These are phyloP conservation scores for Myriosclerotinia curreyana DNA, from an alignment of 2,329 filamentous ascomycete species.

Conservation along the genomic window DNA sequence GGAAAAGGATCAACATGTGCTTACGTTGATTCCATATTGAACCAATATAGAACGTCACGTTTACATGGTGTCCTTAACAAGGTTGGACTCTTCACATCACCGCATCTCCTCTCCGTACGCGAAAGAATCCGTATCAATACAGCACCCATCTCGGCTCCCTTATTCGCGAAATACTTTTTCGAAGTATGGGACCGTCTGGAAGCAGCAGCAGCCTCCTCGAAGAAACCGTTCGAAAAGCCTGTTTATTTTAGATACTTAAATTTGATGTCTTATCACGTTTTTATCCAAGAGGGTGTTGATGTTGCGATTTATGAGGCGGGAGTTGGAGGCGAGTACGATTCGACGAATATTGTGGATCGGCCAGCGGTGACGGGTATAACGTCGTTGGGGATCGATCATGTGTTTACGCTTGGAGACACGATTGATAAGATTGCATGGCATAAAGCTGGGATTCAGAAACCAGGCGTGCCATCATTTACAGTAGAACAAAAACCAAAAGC, in stretches of 20 bases:
- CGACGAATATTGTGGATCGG: slow-evolving; percentile 61
- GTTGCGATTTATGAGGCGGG: slow-evolving; percentile 64
- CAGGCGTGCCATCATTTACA: slow-evolving; percentile 55
- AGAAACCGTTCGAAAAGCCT: slow-evolving; percentile 43
- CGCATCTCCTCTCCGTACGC: slow-evolving; percentile 64
- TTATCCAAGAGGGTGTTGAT: slow-evolving; percentile 60
- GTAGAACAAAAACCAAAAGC: slow-evolving; percentile 50
- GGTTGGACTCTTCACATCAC: slow-evolving; percentile 65
- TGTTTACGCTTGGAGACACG: slow-evolving; percentile 59
- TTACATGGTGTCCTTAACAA: slow-evolving; percentile 33
- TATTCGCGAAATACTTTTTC: slow-evolving; percentile 66
- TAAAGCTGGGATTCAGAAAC: slow-evolving; percentile 69
- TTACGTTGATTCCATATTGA: slow-evolving; percentile 62
- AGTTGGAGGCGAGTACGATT: slow-evolving; percentile 65
- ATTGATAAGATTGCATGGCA: slow-evolving; percentile 69
- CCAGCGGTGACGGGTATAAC: slow-evolving; percentile 61
- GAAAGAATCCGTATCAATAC: slow-evolving; percentile 65
- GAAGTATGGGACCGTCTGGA: slow-evolving; percentile 61
- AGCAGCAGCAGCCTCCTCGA: slow-evolving; percentile 33
- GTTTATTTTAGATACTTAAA: slow-evolving; percentile 61
- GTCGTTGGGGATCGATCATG: slow-evolving; percentile 67
- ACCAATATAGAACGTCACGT: slow-evolving; percentile 48
- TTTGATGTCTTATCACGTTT: slow-evolving; percentile 65
- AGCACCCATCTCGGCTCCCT: slow-evolving; percentile 52
- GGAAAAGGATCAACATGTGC: slow-evolving; percentile 73